These are phyloP conservation scores for Curvularia sp. DNA, from an alignment of 2,329 filamentous ascomycete species.

Conservation along the genomic window DNA sequence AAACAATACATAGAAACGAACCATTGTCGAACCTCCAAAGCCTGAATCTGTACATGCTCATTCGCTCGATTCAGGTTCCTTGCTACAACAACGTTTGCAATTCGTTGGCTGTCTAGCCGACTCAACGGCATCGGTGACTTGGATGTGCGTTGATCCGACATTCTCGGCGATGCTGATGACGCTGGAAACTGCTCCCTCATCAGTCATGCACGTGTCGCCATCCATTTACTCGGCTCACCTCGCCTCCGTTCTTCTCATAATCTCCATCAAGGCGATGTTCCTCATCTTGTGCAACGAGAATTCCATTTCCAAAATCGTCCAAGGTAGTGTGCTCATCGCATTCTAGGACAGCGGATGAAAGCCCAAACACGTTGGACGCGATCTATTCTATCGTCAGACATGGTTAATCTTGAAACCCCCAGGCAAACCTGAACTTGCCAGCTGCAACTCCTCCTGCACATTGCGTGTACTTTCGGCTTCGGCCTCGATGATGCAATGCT, in stretches of 20 bases:
- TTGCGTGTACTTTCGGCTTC: conserved; percentile 67
- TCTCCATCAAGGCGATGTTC: conserved; percentile 34
- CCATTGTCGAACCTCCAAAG: conserved; percentile 59
- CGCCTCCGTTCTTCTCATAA: conserved; percentile 14
- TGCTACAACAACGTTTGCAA: conserved; percentile 84
- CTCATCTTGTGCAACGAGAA: conserved; percentile 60
- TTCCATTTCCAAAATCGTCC: conserved; percentile 77
- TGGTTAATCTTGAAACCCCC: not conserved
- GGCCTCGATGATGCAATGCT: conserved; percentile 89
- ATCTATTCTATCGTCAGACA: conserved; percentile 59
- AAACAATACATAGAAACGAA: not conserved
- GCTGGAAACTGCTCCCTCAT: conserved; percentile 26
- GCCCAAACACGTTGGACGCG: conserved; percentile 72
- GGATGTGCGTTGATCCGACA: conserved; percentile 14
- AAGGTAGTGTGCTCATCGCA: conserved; percentile 77
- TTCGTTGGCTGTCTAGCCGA: conserved; percentile 59
- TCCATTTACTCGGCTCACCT: conserved; percentile 20
- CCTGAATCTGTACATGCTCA: conserved; percentile 83
- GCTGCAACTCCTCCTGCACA: conserved; percentile 74
- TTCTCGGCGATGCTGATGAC: conserved; percentile 26
- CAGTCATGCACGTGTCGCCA: conserved; percentile 8
- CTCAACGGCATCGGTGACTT: conserved; percentile 33
- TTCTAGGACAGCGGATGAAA: conserved; percentile 72
- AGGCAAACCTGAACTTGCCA: conserved; percentile 60
- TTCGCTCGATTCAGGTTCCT: conserved; percentile 77